Base-by-base conservation (phyloP, 441 rosid genomes). In the Aquilaria agallochum region DNA sequence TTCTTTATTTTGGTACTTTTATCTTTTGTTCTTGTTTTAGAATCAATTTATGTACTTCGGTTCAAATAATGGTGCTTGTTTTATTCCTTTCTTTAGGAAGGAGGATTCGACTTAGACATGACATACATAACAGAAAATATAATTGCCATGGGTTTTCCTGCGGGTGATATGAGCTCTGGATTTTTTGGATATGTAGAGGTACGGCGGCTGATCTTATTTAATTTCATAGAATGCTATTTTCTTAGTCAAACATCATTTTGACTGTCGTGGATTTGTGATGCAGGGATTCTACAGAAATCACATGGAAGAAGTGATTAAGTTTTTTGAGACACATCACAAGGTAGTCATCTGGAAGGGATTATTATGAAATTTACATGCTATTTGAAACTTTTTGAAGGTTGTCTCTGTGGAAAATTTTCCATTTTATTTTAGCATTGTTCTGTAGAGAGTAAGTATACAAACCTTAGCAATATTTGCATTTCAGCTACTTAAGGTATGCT, bases 231-330 rank as follows among this genome's bases (percentile, higher is more conserved):
- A 20, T 20, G 27, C 27, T 20, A 20, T 50, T 20, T 15, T 58
- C 44, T 56, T 59, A 31, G 59, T 60, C 14, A 42, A 53, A 44
- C 60, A 8, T 61, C 4, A 67, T 47, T 34, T 50, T 50, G 66
- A 54, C 64, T 30, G 11, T 66, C 55, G 9, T 57, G 31, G 63
- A 70, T 68, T 56, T 59, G 2, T 71, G 63, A 58, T 84, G 81
- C 94, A 92, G 99, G 99, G 99, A 33, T 83, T 92, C 70, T 95
- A 95, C 71, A 85, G 99, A 63, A 95, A 95, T 75, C 99, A 95
- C 75, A 92, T 95, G 99, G 99, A 92, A 88, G 99, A 95, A 83
- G 99, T 95, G 56, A 95, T 95, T 30, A 86, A 73, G 80, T 95
- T 92, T 80, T 94, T 95, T 69, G 99, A 95, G 78, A 92, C 93